Evolutionary conservation across 2,329 filamentous ascomycete species (phyloP).

Genomic region (Diaporthe humulicola): DNA sequence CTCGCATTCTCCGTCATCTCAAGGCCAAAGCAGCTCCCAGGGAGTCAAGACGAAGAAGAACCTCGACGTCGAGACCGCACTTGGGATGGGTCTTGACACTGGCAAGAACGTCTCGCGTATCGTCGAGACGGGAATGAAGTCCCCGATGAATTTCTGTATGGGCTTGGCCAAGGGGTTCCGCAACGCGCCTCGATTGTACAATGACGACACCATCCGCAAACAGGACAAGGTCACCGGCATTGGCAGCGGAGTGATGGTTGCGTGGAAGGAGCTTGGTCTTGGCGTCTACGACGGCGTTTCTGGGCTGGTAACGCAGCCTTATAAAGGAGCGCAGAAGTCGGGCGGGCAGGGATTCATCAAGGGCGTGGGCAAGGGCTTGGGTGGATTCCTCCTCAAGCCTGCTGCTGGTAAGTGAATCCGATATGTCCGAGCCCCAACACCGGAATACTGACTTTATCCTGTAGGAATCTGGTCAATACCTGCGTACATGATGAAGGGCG

Average conservation of each 20-base stretch:
- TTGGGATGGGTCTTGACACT: conserved; percentile 62
- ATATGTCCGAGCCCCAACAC: not conserved
- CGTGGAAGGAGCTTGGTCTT: conserved; percentile 81
- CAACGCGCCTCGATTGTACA: conserved; percentile 87
- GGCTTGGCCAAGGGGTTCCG: conserved; percentile 88
- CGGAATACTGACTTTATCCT: conserved; percentile 28
- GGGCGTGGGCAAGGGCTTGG: conserved; percentile 85
- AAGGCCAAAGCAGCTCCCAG: not conserved
- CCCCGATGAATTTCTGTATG: conserved; percentile 87
- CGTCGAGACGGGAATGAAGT: conserved; percentile 80
- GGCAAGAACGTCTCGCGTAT: conserved; percentile 79
- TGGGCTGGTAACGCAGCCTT: conserved; percentile 83
- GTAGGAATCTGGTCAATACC: conserved; percentile 77
- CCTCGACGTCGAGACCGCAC: conserved; percentile 36
- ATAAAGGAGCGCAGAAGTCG: conserved; percentile 67
- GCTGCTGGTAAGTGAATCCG: conserved; percentile 71
- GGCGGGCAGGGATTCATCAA: conserved; percentile 75
- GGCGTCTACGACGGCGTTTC: conserved; percentile 87
- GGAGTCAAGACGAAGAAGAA: conserved; percentile 2
- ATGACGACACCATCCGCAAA: conserved; percentile 85
- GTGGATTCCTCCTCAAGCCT: conserved; percentile 86
- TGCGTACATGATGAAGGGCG: conserved; percentile 85
- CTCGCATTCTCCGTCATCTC: not conserved
- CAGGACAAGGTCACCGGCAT: conserved; percentile 83
- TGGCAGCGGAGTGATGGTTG: conserved; percentile 80